Base-by-base conservation (phyloP, 768 basidiomycete species). In the Lactifluus volemus region DNA sequence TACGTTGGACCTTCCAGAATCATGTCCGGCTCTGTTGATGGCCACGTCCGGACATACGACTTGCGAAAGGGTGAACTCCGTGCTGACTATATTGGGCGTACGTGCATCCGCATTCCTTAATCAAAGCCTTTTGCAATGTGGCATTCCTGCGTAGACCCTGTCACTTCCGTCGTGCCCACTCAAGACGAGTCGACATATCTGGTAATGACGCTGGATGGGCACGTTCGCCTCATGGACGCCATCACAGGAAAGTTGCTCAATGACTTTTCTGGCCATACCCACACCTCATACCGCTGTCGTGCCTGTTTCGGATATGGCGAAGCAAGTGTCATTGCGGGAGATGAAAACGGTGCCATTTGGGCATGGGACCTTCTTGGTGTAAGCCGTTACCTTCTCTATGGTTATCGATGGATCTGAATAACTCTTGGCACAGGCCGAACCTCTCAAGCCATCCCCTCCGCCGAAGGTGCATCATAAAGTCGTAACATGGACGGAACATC, bases 361-460 rank as follows among this genome's bases (percentile, higher is more conserved):
- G 84, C 84, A 45, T 99, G 95, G 95, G 92, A 96, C 67, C 76
- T 98, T 61, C 81, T 98, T 21, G 89, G 92, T 71, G 95, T 95
- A 73, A 69, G 83, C 74, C 19, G 47, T 49, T 49, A 45, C 38
- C 52, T 49, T 49, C 34, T 34, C 32, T 5, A 38, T 45, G 29
- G 25, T 32, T 53, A 10, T 21, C 19, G 1, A 14, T 12, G 39
- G 25, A 47, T 49, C 47, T 53, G 14, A 30, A 9, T 7, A 14
- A 25, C 25, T 45, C 44, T 34, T 21, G 36, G 36, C 38, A 29
- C 65, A 95, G 94, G 91, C 83, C 9, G 84, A 82, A 58, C 75
- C 84, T 15, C 67, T 92, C 15, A 78, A 81, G 57, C 86, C 86
- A 30, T 84, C 84, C 61, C 88, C 88, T 45, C 90, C 90, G 9